Percentiles rank a stretch among this genome's conserved stretches.
phyloP scores from a whole-genome alignment of 495 filamentous ascomycete species.

The Polyplosphaeria fusca region DNA sequence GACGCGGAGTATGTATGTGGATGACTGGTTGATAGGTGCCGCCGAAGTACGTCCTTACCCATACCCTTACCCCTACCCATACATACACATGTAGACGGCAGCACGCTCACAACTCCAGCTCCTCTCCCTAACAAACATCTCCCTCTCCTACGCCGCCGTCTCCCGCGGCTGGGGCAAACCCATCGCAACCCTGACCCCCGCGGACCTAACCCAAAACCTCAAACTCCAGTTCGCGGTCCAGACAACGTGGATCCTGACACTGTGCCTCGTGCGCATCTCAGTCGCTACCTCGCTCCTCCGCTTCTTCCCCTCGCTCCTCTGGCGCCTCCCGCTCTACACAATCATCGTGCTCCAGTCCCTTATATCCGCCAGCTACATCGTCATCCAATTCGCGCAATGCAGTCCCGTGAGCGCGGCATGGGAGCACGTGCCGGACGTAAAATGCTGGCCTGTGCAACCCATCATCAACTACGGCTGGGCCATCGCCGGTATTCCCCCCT shows the following conservation, averaged over 20 bases:
- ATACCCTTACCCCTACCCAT: not conserved
- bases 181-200: not conserved
- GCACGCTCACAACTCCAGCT: constrained; percentile 1
- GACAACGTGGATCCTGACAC: constrained; percentile 11
- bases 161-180: constrained; percentile 12
- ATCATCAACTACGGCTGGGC: constrained; percentile 20
- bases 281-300: constrained; percentile 15
- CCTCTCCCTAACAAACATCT: constrained; percentile 6
- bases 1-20: not conserved
- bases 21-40: constrained; percentile 12
- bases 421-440: constrained; percentile 10
- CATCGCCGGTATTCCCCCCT: constrained; percentile 8
- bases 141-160: not conserved
- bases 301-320: not conserved
- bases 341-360: constrained; percentile 11
- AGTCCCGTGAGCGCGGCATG: constrained; percentile 3
- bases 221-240: constrained; percentile 22
- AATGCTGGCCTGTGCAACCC: constrained; percentile 8
- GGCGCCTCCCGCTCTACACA: constrained; percentile 5
- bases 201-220: not conserved
- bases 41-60: not conserved
- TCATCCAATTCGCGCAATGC: constrained; percentile 22
- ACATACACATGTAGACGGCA: not conserved
- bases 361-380: constrained; percentile 9
- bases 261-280: constrained; percentile 11